Evolutionary conservation across 768 basidiomycete genomes (phyloP).

Genomic region (Lactarius psammicola): DNA sequence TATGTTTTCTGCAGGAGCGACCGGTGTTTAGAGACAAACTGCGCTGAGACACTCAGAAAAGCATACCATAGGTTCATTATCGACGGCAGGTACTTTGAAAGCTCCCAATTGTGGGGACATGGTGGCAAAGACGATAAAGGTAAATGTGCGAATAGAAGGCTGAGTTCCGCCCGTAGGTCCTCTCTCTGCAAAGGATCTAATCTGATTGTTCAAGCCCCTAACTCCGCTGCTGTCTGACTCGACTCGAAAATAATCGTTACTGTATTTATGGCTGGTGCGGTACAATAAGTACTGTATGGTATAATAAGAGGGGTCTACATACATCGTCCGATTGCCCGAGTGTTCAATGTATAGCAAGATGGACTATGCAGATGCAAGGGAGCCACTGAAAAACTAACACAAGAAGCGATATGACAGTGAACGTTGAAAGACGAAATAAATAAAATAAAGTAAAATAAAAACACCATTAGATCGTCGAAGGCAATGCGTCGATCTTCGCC

Average conservation of each 20-base stretch:
- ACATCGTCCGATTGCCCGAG: background rate
- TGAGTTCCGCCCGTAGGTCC: constrained; percentile 14
- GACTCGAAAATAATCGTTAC: background rate
- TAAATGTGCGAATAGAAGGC: background rate
- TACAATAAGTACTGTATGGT: background rate
- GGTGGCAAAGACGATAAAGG: constrained; percentile 31
- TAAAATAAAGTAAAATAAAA: background rate
- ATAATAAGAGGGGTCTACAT: background rate
- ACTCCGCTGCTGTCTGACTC: background rate
- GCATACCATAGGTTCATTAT: constrained; percentile 93
- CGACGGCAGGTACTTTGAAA: constrained; percentile 81
- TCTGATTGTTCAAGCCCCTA: background rate
- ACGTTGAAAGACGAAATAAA: too few relatives aligned
- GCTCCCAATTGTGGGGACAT: constrained; percentile 63
- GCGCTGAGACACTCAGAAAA: background rate
- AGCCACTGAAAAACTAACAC: background rate
- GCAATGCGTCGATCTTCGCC: constrained; percentile 53
- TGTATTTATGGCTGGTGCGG: background rate
- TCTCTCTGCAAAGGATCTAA: background rate
- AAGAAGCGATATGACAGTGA: background rate
- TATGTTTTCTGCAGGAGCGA: constrained; percentile 59
- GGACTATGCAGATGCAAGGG: background rate
- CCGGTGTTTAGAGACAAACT: background rate
- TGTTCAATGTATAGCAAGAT: constrained; percentile 1
- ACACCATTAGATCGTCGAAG: constrained; percentile 41